Conservation (phyloP, 345 rosid genomes). For the Citropsis articulata region DNA sequence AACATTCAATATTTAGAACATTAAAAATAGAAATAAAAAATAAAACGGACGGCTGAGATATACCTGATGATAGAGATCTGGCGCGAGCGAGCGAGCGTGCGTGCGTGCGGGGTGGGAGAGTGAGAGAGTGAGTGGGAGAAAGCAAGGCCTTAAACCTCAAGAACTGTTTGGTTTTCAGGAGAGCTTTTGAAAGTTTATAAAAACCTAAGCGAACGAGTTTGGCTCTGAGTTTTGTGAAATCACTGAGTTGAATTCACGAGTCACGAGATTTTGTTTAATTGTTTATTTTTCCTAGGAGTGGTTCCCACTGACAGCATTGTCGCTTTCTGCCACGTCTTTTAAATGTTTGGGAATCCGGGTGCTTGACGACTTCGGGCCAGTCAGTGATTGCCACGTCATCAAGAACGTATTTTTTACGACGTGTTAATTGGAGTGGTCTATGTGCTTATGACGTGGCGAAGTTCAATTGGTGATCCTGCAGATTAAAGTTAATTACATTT, state of each 20-base stretch:
- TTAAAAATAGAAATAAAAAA: not conserved
- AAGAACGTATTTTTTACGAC: too few species aligned
- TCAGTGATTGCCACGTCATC: not conserved
- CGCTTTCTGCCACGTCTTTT: not conserved
- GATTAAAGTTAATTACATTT: too few species aligned
- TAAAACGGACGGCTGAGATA: conserved; percentile 14
- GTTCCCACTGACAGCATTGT: not conserved
- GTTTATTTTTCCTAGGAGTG: not conserved
- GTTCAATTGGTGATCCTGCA: not conserved
- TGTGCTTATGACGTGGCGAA: not conserved
- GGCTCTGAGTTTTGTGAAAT: not conserved
- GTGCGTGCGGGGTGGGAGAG: not conserved
- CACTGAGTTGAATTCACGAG: conserved; percentile 8
- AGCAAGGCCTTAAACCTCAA: conserved; percentile 18
- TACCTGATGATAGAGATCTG: conserved; percentile 28
- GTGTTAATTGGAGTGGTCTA: not conserved
- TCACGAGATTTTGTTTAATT: not conserved
- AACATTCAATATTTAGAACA: not conserved
- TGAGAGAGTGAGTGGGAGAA: not conserved
- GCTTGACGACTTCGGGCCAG: not conserved
- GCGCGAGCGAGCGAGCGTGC: not conserved
- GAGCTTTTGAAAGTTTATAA: not conserved
- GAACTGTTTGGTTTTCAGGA: not conserved
- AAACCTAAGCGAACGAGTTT: conserved; percentile 15
- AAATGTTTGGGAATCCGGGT: not conserved